A percentile compares a stretch with the other conserved stretches of the same genome.
Evolutionary conservation across 2,329 filamentous ascomycete species (phyloP).

Genomic region (Fusarium longipes): DNA sequence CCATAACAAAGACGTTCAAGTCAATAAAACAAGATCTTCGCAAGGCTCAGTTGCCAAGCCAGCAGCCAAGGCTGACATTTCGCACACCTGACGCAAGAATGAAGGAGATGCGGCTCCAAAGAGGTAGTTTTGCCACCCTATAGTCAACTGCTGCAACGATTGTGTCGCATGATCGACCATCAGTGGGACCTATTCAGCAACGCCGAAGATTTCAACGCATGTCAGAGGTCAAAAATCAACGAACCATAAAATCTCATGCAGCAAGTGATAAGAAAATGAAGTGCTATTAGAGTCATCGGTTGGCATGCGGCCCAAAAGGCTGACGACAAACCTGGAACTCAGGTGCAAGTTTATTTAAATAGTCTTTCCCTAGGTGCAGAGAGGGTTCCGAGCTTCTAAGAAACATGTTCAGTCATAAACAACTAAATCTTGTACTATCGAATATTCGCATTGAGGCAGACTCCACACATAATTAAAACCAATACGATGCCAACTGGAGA

Average conservation of each 20-base stretch:
- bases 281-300: constrained; percentile 25
- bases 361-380: background rate
- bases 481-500: constrained; percentile 37
- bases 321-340: constrained; percentile 12
- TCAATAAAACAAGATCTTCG: constrained; percentile 14
- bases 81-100: constrained; percentile 32
- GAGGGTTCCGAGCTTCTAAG: background rate
- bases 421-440: background rate
- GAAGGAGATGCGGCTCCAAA: constrained; percentile 8
- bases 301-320: constrained; percentile 9
- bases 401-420: background rate
- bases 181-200: constrained; percentile 25
- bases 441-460: constrained; percentile 1
- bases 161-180: constrained; percentile 39
- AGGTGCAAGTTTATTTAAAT: constrained; percentile 23
- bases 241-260: constrained; percentile 7
- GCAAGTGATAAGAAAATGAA: constrained; percentile 23
- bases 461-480: constrained; percentile 13
- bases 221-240: constrained; percentile 19
- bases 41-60: constrained; percentile 24
- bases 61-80: constrained; percentile 24
- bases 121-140: constrained; percentile 36
- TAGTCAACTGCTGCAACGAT: constrained; percentile 25
- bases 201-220: constrained; percentile 4
- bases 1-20: background rate